Evolutionary conservation across 169 alveolate species (phyloP).

Genomic region (Cytauxzoon felis): DNA sequence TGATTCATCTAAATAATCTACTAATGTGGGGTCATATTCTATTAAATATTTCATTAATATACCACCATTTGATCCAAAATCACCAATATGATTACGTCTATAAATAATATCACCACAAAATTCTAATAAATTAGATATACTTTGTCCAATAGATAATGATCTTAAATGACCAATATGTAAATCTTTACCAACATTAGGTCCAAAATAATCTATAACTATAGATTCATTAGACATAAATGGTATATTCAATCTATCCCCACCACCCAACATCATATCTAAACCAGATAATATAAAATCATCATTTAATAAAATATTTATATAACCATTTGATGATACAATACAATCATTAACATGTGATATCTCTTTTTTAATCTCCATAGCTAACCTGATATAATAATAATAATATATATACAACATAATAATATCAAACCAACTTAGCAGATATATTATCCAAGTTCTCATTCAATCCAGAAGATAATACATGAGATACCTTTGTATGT

Average conservation of each 20-base stretch:
- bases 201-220: slow-evolving; percentile 67
- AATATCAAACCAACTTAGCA: background rate
- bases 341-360: slow-evolving; percentile 18
- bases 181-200: slow-evolving; percentile 71
- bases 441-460: slow-evolving; percentile 6
- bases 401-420: background rate
- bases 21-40: slow-evolving; percentile 56
- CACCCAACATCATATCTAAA: slow-evolving; percentile 17
- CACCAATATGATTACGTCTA: slow-evolving; percentile 71
- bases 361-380: slow-evolving; percentile 51
- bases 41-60: slow-evolving; percentile 45
- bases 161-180: slow-evolving; percentile 75
- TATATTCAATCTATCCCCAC: slow-evolving; percentile 4
- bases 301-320: slow-evolving; percentile 14
- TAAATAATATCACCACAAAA: slow-evolving; percentile 54
- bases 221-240: slow-evolving; percentile 17
- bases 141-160: slow-evolving; percentile 68
- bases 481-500: slow-evolving; percentile 33
- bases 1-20: slow-evolving; percentile 18
- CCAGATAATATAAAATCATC: slow-evolving; percentile 7
- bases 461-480: slow-evolving; percentile 7
- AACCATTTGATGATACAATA: slow-evolving; percentile 9
- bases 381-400: too few species aligned
- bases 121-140: slow-evolving; percentile 59
- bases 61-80: slow-evolving; percentile 62